Conservation (phyloP, 495 filamentous ascomycete genomes). For the Aspergillus incahuasiensis region DNA sequence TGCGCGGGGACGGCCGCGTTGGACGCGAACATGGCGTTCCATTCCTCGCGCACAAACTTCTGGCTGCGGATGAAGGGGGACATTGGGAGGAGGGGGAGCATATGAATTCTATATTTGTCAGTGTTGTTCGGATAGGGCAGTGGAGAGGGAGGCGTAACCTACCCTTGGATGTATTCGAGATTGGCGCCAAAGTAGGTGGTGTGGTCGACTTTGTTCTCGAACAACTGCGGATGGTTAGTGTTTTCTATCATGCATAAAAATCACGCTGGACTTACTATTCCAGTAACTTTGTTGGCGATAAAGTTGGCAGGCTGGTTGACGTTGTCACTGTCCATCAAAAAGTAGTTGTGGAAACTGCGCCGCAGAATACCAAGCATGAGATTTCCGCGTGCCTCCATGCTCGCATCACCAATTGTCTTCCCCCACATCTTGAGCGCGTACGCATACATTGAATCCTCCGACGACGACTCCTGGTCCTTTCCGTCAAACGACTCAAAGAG, state of each 20-base stretch:
- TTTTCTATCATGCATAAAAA: not conserved
- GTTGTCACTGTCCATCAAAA: conserved; percentile 68
- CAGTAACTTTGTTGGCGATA: conserved; percentile 78
- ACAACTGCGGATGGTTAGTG: conserved; percentile 47
- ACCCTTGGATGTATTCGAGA: conserved; percentile 79
- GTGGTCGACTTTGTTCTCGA: conserved; percentile 96
- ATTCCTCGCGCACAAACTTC: conserved; percentile 80
- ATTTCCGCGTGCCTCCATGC: conserved; percentile 83
- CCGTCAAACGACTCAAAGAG: conserved; percentile 88
- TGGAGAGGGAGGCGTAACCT: conserved; percentile 7
- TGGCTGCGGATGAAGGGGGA: conserved; percentile 60
- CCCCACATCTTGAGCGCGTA: conserved; percentile 98
- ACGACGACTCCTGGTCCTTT: conserved; percentile 88
- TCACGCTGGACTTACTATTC: conserved; percentile 55
- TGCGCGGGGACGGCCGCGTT: conserved; percentile 48
- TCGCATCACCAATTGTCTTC: conserved; percentile 61
- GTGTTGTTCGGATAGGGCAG: not conserved
- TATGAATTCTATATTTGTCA: conserved; percentile 67
- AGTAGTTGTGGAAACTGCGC: conserved; percentile 71
- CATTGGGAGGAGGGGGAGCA: conserved; percentile 80
- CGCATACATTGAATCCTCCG: conserved; percentile 83
- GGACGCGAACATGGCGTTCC: conserved; percentile 68
- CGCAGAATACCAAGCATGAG: conserved; percentile 75
- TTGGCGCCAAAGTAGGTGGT: conserved; percentile 87
- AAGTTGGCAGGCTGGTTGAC: conserved; percentile 72